Conservation (phyloP, 2,329 filamentous ascomycete genomes). For the Verticillium tricorpus region DNA sequence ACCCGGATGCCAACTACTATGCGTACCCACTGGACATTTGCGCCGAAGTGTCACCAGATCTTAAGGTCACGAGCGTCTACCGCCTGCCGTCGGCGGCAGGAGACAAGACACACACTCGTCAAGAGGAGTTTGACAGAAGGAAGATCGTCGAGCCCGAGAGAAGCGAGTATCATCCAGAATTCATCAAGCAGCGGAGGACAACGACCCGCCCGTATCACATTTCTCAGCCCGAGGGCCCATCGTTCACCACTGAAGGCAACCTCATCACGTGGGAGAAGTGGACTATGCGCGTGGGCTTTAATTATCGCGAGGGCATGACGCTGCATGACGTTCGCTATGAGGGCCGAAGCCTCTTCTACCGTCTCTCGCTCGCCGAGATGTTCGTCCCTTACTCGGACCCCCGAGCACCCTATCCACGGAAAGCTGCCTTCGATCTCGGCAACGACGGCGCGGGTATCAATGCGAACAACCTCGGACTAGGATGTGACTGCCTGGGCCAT, state of each 20-base stretch:
- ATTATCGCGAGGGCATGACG: conserved; percentile 63
- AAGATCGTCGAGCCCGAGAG: conserved; percentile 30
- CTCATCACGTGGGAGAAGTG: conserved; percentile 58
- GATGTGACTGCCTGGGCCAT: conserved; percentile 64
- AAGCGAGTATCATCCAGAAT: conserved; percentile 26
- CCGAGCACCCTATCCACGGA: conserved; percentile 58
- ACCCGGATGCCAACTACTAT: conserved; percentile 50
- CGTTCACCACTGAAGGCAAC: conserved; percentile 38
- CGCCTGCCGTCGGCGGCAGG: conserved; percentile 37
- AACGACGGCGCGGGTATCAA: conserved; percentile 61
- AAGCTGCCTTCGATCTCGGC: conserved; percentile 67
- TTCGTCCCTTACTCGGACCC: conserved; percentile 65
- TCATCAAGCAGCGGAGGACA: conserved; percentile 16
- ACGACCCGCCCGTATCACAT: conserved; percentile 33
- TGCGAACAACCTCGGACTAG: conserved; percentile 61
- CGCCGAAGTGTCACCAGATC: conserved; percentile 44
- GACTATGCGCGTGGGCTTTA: conserved; percentile 65
- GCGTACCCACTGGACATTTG: conserved; percentile 52
- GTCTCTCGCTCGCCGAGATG: conserved; percentile 66
- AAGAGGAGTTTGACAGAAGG: conserved; percentile 31
- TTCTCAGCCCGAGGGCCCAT: conserved; percentile 30
- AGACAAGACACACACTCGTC: conserved; percentile 28
- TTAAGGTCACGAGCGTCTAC: conserved; percentile 45
- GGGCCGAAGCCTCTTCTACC: conserved; percentile 62
- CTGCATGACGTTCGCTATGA: conserved; percentile 67